These are phyloP conservation scores for Cardamine resedifolia DNA, from an alignment of 345 rosid species.

Conservation along the genomic window DNA sequence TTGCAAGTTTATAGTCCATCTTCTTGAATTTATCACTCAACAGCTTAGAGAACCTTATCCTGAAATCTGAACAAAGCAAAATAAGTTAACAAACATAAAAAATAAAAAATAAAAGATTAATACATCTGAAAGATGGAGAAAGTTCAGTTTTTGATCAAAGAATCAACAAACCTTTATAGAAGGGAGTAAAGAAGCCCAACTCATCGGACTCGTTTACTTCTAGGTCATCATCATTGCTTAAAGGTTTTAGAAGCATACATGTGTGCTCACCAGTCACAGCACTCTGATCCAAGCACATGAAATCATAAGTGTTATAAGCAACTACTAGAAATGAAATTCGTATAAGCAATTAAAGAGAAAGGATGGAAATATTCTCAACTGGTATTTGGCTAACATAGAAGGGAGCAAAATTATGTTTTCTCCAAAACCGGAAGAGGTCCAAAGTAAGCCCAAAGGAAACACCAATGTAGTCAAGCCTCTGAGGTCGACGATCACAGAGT, in stretches of 20 bases:
- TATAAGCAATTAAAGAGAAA: conserved; percentile 1
- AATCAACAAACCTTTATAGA: conserved; percentile 64
- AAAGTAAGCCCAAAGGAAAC: conserved; percentile 97
- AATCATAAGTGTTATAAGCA: conserved; percentile 8
- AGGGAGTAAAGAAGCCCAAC: conserved; percentile 89
- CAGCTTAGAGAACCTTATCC: conserved; percentile 59
- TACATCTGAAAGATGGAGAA: neutral
- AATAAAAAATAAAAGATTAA: conserved; percentile 2
- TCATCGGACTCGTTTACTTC: conserved; percentile 63
- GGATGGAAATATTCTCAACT: conserved; percentile 55
- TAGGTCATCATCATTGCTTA: conserved; percentile 64
- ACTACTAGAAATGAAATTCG: neutral
- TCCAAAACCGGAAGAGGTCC: conserved; percentile 95
- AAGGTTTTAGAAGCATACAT: conserved; percentile 84
- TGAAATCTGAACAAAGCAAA: conserved; percentile 61
- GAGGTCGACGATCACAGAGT: conserved; percentile 73
- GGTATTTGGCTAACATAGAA: conserved; percentile 84
- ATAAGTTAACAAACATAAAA: conserved; percentile 17
- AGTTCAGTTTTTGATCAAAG: neutral
- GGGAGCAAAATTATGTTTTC: conserved; percentile 85
- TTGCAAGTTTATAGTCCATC: conserved; percentile 90
- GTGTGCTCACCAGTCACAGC: conserved; percentile 91
- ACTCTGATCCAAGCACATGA: conserved; percentile 50
- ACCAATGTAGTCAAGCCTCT: conserved; percentile 87
- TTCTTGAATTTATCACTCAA: conserved; percentile 54